phyloP scores from a whole-genome alignment of 257 asterid genomes.

The Salvia splendens region DNA sequence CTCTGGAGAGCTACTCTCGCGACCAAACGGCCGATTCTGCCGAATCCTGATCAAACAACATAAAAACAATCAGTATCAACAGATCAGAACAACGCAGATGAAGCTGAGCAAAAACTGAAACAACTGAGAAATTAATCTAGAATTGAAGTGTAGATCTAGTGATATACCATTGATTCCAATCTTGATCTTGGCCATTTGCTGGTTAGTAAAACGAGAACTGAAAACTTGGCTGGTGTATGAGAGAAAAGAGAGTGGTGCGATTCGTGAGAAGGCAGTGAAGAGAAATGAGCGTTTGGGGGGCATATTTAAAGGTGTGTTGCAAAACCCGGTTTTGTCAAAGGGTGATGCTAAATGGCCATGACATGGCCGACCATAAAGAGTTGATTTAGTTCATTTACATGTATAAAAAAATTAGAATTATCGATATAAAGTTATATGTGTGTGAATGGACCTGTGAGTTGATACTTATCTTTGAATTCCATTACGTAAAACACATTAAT shows the following conservation, averaged over 20 bases:
- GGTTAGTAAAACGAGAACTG: constrained; percentile 10
- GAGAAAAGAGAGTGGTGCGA: background rate
- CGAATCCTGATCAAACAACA: constrained; percentile 51
- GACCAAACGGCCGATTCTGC: constrained; percentile 83
- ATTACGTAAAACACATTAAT: no score
- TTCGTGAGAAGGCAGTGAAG: constrained; percentile 12
- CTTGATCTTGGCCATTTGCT: constrained; percentile 56
- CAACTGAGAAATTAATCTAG: background rate
- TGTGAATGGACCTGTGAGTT: no score
- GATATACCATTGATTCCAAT: constrained; percentile 64
- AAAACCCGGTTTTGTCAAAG: constrained; percentile 26
- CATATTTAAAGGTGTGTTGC: constrained; percentile 31
- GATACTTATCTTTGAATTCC: no score
- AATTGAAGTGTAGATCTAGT: background rate
- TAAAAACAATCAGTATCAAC: background rate
- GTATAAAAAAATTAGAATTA: no score
- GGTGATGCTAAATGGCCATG: no score
- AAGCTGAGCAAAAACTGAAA: background rate
- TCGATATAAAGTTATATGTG: no score
- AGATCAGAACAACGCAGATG: constrained; percentile 14
- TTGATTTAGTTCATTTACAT: no score
- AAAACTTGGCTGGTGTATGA: background rate
- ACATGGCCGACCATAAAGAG: no score
- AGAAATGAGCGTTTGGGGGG: background rate
- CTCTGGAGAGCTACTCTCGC: constrained; percentile 74